Evolutionary conservation across 495 filamentous ascomycete species (phyloP).

Genomic region (Aspergillus nidulans): DNA sequence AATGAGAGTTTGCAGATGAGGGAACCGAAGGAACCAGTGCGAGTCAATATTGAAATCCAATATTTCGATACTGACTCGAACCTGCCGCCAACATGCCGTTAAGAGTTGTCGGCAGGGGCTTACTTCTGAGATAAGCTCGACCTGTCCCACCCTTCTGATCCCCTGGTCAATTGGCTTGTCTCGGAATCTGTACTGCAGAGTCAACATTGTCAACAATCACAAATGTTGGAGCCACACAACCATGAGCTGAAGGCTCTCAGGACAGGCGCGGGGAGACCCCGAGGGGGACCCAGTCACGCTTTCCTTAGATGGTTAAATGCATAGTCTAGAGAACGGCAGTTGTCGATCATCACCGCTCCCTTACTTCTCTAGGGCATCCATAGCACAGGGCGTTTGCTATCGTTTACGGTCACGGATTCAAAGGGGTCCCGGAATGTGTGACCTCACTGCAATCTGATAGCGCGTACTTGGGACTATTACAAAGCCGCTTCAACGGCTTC

Average conservation of each 20-base stretch:
- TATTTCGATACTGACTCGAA: neutral
- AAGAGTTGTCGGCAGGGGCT: neutral
- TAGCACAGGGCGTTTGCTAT: neutral
- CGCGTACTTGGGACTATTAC: no score
- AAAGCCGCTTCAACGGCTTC: neutral
- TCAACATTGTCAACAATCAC: neutral
- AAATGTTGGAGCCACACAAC: neutral
- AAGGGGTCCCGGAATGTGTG: neutral
- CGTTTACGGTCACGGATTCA: neutral
- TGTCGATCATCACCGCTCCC: neutral
- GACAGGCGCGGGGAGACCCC: neutral
- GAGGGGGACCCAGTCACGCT: neutral
- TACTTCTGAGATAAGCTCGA: neutral
- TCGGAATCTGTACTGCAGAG: neutral
- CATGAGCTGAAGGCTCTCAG: neutral
- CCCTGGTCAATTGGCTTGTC: neutral
- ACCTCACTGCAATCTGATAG: neutral
- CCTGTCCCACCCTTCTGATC: neutral
- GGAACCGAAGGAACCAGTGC: neutral
- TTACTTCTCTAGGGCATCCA: conserved; percentile 8
- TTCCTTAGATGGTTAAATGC: neutral
- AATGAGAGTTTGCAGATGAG: neutral
- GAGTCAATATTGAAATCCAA: neutral
- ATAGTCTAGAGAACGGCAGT: neutral
- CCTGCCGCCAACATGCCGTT: neutral